Evolutionary conservation across 352 stramenopile genomes (phyloP), one percentile per base, ranked within the genome.

Genomic region (Globisporangium nagaii): DNA sequence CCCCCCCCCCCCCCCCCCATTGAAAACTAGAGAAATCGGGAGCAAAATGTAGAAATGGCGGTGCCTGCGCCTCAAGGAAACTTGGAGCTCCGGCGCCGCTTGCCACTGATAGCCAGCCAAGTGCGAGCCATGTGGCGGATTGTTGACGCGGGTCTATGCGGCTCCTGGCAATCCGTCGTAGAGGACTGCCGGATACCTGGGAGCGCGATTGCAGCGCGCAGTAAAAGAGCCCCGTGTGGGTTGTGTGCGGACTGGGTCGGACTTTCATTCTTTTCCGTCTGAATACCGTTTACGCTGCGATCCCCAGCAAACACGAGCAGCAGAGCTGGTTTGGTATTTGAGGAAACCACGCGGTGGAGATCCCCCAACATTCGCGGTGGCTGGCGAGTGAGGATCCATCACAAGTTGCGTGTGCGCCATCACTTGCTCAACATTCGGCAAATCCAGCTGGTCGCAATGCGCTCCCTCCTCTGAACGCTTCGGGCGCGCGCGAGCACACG

Each of bases 361-460:
- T 19, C 13, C 34, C 15, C 9, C 34, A n/a, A 39, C 4, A 3
- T 41, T 2, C 13, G 7, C 24, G 36, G 5, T 24, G 10, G 34
- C 13, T 8, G 34, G 13, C 4, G 34, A 40, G 5, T 40, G 34
- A 12, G 34, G 5, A 41, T n/a, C 10, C n/a, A n/a, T n/a, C n/a
- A n/a, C n/a, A n/a, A 4, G 13, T 22, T 31, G 11, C 8, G 42
- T 35, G 22, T 15, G 42, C 25, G 51, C 51, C 51, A 58, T 58
- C 40, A 51, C 19, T 22, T 51, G 22, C 30, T 40, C 28, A 52
- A 52, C n/a, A n/a, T 40, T 52, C 30, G 31, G 24, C n/a, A 34
- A 51, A 34, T 43, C 52, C 52, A 55, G 37, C 48, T 55, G 48
- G 48, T 5, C 7, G n/a, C 28, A 11, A 8, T 2, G 9, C 4